Evolutionary conservation across 1,284 basidiomycete species (phyloP).

Genomic region (Marasmius tenuissimus): DNA sequence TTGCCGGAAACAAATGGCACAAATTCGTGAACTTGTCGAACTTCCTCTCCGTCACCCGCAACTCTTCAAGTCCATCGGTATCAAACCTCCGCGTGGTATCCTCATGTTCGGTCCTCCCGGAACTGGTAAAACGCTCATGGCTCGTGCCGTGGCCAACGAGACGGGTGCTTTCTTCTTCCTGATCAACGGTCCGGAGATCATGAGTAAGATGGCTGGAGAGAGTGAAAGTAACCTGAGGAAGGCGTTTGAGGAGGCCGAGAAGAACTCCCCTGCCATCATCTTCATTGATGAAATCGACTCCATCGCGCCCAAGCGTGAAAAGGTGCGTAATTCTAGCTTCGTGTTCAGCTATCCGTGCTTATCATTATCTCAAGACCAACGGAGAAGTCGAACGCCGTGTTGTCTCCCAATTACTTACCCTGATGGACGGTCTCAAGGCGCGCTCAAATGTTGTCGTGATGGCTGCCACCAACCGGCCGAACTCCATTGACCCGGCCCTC

Average conservation of each 20-base stretch:
- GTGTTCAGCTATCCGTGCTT: not conserved
- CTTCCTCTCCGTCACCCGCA: slow-evolving; percentile 97
- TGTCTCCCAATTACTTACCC: slow-evolving; percentile 94
- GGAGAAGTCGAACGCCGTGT: slow-evolving; percentile 99
- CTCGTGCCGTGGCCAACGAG: slow-evolving; percentile 98
- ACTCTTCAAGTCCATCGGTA: slow-evolving; percentile 99
- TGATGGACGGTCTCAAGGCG: slow-evolving; percentile 99
- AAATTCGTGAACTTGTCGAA: slow-evolving; percentile 99
- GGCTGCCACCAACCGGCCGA: slow-evolving; percentile 98
- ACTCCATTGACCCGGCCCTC: slow-evolving; percentile 98
- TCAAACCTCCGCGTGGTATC: slow-evolving; percentile 98
- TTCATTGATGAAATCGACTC: slow-evolving; percentile 99
- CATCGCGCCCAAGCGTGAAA: slow-evolving; percentile 99
- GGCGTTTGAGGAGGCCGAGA: slow-evolving; percentile 99
- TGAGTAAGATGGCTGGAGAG: slow-evolving; percentile 99
- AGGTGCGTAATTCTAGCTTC: slow-evolving; percentile 46
- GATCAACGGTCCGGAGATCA: slow-evolving; percentile 99
- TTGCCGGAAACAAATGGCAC: slow-evolving; percentile 98
- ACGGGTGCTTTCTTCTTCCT: slow-evolving; percentile 99
- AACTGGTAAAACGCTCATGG: slow-evolving; percentile 99
- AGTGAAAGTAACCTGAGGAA: slow-evolving; percentile 96
- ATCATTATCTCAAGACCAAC: slow-evolving; percentile 69
- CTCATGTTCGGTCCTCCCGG: slow-evolving; percentile 96
- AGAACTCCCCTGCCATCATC: slow-evolving; percentile 99
- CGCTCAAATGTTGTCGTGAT: slow-evolving; percentile 99